A percentile compares a stretch with the other conserved stretches of the same genome.
Conservation (phyloP, 208 protist species). For the Trypanosoma congolense region DNA sequence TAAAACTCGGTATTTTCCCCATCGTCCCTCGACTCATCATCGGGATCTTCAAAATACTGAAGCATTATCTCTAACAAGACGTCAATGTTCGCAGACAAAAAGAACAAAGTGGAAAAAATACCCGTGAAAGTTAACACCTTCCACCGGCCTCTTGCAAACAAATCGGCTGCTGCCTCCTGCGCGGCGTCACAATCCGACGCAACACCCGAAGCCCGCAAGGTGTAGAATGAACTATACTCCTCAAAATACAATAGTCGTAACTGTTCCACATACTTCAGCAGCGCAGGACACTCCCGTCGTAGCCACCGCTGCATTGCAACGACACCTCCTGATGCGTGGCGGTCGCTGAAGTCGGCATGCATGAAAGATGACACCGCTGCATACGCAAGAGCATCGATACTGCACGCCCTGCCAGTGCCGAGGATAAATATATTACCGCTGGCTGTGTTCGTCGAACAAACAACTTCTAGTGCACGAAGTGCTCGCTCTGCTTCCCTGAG, state of each 20-base stretch:
- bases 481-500: constrained; percentile 39
- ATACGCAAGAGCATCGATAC: constrained; percentile 68
- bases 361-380: constrained; percentile 65
- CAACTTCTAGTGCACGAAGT: constrained; percentile 42
- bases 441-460: constrained; percentile 27
- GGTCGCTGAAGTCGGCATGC: constrained; percentile 56
- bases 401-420: constrained; percentile 47
- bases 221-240: constrained; percentile 69
- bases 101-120: constrained; percentile 56
- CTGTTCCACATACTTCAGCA: constrained; percentile 71
- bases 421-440: constrained; percentile 48
- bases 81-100: constrained; percentile 59
- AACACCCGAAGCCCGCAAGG: constrained; percentile 18
- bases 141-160: constrained; percentile 50
- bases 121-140: constrained; percentile 49
- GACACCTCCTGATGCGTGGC: constrained; percentile 12
- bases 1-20: no score
- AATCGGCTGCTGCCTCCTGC: constrained; percentile 24
- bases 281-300: constrained; percentile 41
- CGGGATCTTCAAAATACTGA: constrained; percentile 9
- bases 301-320: constrained; percentile 26
- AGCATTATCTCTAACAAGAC: constrained; percentile 39
- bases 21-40: no score
- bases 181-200: constrained; percentile 5
- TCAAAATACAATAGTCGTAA: constrained; percentile 72